A percentile compares a stretch with the other conserved stretches of the same genome.
phyloP scores from a whole-genome alignment of 257 asterid genomes.

The Cruciata laevipes region DNA sequence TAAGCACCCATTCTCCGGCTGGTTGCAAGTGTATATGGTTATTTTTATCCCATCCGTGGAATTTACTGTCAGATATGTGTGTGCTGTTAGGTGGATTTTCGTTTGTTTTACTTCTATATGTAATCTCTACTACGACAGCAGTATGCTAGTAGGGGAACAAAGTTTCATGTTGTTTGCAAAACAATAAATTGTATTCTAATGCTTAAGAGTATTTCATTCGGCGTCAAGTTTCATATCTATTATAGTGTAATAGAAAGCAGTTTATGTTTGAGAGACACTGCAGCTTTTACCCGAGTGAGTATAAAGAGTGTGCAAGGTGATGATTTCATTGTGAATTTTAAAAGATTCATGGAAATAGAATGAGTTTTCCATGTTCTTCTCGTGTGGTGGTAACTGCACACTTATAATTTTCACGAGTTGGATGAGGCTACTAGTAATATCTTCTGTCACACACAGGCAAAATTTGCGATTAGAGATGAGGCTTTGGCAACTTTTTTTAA shows the following conservation, averaged over 20 bases:
- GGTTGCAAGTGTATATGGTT: constrained; percentile 51
- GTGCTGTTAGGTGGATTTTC: constrained; percentile 23
- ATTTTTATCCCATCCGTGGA: constrained; percentile 29
- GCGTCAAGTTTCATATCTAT: constrained; percentile 19
- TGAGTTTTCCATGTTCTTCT: no score
- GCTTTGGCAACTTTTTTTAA: no score
- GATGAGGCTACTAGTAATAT: no score
- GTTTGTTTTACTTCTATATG: constrained; percentile 24
- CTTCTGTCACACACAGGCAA: no score
- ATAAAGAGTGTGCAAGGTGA: constrained; percentile 29
- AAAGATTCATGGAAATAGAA: no score
- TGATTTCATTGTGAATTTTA: no score
- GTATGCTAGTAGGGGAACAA: constrained; percentile 18
- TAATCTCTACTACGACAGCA: constrained; percentile 24
- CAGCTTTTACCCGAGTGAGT: constrained; percentile 15
- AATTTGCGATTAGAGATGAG: no score
- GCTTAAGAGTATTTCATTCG: constrained; percentile 20
- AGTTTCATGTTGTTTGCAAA: constrained; percentile 7
- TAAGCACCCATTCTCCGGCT: constrained; percentile 26
- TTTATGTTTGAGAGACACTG: constrained; percentile 26
- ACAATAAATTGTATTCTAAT: constrained; percentile 14
- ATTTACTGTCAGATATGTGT: constrained; percentile 31
- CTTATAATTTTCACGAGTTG: no score
- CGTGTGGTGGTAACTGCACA: no score
- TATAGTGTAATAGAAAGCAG: constrained; percentile 21